A percentile compares a stretch with the other conserved stretches of the same genome.
Conservation (phyloP, 495 filamentous ascomycete genomes). For the Venustampulla echinocandica region DNA sequence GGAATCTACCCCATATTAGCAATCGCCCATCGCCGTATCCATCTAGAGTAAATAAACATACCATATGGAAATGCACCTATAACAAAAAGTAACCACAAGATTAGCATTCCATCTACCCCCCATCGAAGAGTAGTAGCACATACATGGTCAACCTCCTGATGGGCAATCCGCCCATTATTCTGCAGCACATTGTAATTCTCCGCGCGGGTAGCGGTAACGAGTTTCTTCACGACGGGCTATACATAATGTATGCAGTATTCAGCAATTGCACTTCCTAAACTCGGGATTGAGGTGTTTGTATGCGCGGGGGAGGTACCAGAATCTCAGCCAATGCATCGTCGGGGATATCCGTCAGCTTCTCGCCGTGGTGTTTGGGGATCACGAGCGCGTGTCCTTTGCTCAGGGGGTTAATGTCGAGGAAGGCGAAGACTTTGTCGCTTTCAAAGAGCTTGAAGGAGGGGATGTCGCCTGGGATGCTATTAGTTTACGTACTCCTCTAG, state of each 20-base stretch:
- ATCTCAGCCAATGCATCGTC: slow-evolving; percentile 81
- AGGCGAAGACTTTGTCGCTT: slow-evolving; percentile 84
- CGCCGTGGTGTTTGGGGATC: slow-evolving; percentile 93
- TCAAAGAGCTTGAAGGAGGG: slow-evolving; percentile 93
- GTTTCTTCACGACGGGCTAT: slow-evolving; percentile 79
- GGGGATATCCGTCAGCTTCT: slow-evolving; percentile 85
- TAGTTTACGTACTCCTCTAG: background rate
- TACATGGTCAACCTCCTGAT: slow-evolving; percentile 92
- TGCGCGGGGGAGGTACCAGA: slow-evolving; percentile 44
- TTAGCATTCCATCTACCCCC: background rate
- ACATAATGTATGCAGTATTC: background rate
- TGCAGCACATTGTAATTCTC: slow-evolving; percentile 87
- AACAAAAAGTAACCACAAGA: background rate
- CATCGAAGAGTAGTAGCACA: slow-evolving; percentile 22
- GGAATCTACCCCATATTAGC: slow-evolving; percentile 59
- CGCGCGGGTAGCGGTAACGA: slow-evolving; percentile 68
- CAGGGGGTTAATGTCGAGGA: slow-evolving; percentile 91
- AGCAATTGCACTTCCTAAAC: background rate
- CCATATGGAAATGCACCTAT: slow-evolving; percentile 90
- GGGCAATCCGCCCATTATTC: slow-evolving; percentile 91
- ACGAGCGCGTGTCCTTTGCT: slow-evolving; percentile 87
- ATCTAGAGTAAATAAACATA: slow-evolving; percentile 30
- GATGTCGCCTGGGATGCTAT: slow-evolving; percentile 72
- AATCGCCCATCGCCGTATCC: background rate
- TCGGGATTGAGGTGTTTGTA: background rate